phyloP scores from a whole-genome alignment of 1,284 basidiomycete species.

The Boletus semigastroideus region DNA sequence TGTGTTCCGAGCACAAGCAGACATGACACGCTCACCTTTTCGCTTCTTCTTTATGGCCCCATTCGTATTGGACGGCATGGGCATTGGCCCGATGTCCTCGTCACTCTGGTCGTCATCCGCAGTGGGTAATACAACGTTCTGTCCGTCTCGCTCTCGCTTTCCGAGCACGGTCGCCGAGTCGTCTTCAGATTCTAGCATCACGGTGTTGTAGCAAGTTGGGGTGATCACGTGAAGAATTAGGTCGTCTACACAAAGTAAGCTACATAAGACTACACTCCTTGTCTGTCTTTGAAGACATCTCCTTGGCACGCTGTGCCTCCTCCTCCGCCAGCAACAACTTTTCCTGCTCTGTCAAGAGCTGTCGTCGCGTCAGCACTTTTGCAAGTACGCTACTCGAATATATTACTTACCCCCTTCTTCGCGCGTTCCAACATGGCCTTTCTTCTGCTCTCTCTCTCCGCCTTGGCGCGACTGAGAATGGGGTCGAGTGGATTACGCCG shows the following conservation, averaged over 20 bases:
- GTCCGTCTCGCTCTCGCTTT: slow-evolving; percentile 56
- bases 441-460: slow-evolving; percentile 63
- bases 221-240: slow-evolving; percentile 7
- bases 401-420: slow-evolving; percentile 52
- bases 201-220: not conserved
- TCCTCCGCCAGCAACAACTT: slow-evolving; percentile 56
- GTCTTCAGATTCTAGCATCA: slow-evolving; percentile 42
- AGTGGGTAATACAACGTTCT: not conserved
- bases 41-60: slow-evolving; percentile 62
- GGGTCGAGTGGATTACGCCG: slow-evolving; percentile 45
- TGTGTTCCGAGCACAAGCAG: slow-evolving; percentile 26
- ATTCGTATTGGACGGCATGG: slow-evolving; percentile 50
- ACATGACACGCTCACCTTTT: slow-evolving; percentile 55
- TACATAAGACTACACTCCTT: slow-evolving; percentile 65
- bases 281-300: slow-evolving; percentile 32
- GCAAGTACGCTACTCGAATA: not conserved
- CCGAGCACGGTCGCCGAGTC: slow-evolving; percentile 55
- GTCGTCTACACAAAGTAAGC: slow-evolving; percentile 3
- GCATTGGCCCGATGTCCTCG: slow-evolving; percentile 78
- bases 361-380: slow-evolving; percentile 6
- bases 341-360: slow-evolving; percentile 59
- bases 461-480: slow-evolving; percentile 59
- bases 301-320: slow-evolving; percentile 39
- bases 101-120: slow-evolving; percentile 47
- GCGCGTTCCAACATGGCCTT: slow-evolving; percentile 68